These are phyloP conservation scores for Ganoderma lucidum DNA, from an alignment of 1,284 basidiomycete species.

Conservation along the genomic window DNA sequence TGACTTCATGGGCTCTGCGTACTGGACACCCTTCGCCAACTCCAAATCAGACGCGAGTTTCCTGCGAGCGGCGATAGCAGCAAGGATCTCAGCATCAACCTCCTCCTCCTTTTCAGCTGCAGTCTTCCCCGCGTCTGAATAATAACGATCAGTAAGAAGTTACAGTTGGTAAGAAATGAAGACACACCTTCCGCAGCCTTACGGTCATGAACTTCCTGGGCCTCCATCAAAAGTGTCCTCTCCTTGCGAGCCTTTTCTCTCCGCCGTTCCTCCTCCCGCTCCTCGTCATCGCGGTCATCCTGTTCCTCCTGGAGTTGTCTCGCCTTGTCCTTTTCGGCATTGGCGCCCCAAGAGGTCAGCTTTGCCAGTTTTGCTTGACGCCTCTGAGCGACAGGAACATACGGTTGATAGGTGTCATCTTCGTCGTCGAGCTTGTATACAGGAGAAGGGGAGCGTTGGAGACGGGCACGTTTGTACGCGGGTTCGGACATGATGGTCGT, in stretches of 20 bases:
- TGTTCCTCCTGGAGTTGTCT: conserved; percentile 63
- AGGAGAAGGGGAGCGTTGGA: conserved; percentile 67
- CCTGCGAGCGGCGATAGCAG: conserved; percentile 89
- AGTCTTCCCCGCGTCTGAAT: conserved; percentile 84
- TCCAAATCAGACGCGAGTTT: conserved; percentile 95
- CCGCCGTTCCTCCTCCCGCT: conserved; percentile 77
- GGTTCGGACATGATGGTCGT: conserved; percentile 31
- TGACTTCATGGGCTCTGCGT: conserved; percentile 87
- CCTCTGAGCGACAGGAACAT: conserved; percentile 89
- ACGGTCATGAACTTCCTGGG: conserved; percentile 89
- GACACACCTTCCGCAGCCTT: conserved; percentile 82
- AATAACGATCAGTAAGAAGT: conserved; percentile 17
- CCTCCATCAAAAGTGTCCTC: conserved; percentile 87
- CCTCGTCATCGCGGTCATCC: conserved; percentile 76
- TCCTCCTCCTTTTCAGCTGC: conserved; percentile 87
- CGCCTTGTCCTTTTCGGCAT: conserved; percentile 61
- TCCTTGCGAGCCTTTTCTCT: conserved; percentile 83
- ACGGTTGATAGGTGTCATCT: conserved; percentile 80
- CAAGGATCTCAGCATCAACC: conserved; percentile 89
- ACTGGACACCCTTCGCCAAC: conserved; percentile 91
- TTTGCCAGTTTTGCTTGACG: conserved; percentile 83
- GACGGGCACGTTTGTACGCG: conserved; percentile 39
- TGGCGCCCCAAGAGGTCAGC: conserved; percentile 67
- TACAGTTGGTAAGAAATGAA: conserved; percentile 1
- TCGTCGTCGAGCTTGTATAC: conserved; percentile 69